These are phyloP conservation scores for Neurospora africana DNA, from an alignment of 495 filamentous ascomycete species.

Conservation along the genomic window DNA sequence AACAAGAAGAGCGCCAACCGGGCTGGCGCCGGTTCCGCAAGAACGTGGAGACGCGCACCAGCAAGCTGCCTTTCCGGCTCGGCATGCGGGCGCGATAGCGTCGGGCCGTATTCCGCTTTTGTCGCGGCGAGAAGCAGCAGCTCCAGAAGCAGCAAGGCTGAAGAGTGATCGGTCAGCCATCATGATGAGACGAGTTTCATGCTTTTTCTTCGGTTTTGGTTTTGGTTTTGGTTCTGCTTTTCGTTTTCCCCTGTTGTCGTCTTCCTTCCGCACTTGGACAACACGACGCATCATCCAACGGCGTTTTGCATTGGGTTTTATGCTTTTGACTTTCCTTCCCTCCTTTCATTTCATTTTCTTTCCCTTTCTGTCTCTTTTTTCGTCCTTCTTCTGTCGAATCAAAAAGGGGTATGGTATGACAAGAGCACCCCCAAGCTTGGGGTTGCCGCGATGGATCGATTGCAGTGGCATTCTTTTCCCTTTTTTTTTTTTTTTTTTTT, in stretches of 20 bases:
- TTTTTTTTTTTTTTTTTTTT: too few species aligned
- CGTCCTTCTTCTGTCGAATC: not conserved
- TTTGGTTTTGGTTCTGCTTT: not conserved
- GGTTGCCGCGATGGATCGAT: not conserved
- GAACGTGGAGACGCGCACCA: slow-evolving; percentile 18
- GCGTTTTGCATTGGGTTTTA: not conserved
- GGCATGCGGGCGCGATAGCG: slow-evolving; percentile 10
- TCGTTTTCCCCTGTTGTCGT: not conserved
- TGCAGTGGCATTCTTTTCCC: not conserved
- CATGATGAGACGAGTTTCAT: not conserved
- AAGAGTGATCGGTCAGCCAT: not conserved
- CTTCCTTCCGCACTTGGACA: not conserved
- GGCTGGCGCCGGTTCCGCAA: slow-evolving; percentile 35
- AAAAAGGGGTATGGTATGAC: not conserved
- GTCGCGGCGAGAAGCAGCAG: not conserved
- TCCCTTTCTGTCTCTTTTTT: not conserved
- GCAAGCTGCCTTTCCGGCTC: slow-evolving; percentile 25
- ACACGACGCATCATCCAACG: not conserved
- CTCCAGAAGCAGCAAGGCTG: not conserved
- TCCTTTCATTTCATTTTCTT: not conserved
- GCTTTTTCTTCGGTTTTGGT: not conserved
- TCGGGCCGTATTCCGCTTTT: not conserved
- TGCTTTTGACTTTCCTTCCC: not conserved
- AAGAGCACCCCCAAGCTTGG: not conserved
- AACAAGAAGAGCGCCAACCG: slow-evolving; percentile 36